Evolutionary conservation across 2,329 filamentous ascomycete species (phyloP), one percentile per base, ranked within the genome.

Genomic region (Colletotrichum somersetense): DNA sequence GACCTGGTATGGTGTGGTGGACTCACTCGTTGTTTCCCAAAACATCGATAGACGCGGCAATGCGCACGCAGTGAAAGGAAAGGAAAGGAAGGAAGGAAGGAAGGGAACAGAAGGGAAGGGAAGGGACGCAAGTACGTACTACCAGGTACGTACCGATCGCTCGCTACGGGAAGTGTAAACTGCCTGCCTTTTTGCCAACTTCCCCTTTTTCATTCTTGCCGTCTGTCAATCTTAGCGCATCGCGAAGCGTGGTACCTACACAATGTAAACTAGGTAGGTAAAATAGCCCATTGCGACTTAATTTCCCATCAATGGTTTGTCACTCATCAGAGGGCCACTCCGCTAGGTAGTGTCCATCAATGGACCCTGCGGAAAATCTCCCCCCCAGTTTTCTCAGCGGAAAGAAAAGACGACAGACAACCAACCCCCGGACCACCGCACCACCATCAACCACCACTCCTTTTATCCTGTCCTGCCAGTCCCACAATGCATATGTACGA

Each of bases 291-390:
- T 59, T 40, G 48, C 70, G 40, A 61, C 40, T 64, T 69, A 72
- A 72, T 72, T 69, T 69, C 70, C 69, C n/a, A n/a, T n/a, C n/a
- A n/a, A n/a, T 61, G 30, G 33, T 46, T 12, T 52, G 46, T 63
- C 23, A 65, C 42, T 52, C 48, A 59, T 42, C 55, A 59, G 66
- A 61, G 67, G 20, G 42, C 70, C 66, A 69, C 70, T 69, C 10
- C 56, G 33, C 40, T 35, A 20, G 55, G 26, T 26, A 26, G 1
- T 48, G 61, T 48, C 30, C 46, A 65, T 72, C 48, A 57, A 61
- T 69, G 59, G 59, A 59, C 35, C 65, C 56, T 16, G 23, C 35
- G 52, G 46, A 50, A 52, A 59, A 61, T 56, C 59, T 30, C 48
- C 46, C 48, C 46, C 61, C 70, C 66, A 44, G 26, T 48, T 61